These are phyloP conservation scores for Cyberlindnera subsufficiens DNA, from an alignment of 805 yeast species.

Conservation along the genomic window DNA sequence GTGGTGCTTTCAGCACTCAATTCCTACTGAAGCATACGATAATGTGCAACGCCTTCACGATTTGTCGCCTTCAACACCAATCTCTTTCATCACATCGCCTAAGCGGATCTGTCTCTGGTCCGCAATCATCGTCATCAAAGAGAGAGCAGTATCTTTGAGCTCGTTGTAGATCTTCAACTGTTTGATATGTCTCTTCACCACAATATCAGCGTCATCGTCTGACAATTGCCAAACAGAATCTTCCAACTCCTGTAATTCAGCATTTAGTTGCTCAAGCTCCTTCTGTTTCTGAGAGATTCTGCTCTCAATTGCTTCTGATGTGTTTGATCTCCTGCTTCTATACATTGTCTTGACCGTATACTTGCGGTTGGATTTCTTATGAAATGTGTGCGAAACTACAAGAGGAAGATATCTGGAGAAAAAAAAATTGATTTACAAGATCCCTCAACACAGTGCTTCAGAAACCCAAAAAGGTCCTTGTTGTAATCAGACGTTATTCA, in stretches of 20 bases:
- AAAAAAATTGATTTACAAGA: no score
- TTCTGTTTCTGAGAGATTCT: slow-evolving; percentile 7
- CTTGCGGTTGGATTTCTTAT: neutral
- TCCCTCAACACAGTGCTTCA: slow-evolving; percentile 9
- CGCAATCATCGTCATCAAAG: slow-evolving; percentile 53
- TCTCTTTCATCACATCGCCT: slow-evolving; percentile 45
- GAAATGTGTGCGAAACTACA: neutral
- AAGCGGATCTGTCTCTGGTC: slow-evolving; percentile 45
- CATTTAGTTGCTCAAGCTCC: slow-evolving; percentile 3
- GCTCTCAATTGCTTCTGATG: slow-evolving; percentile 2
- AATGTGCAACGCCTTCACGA: neutral
- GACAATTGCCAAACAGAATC: slow-evolving; percentile 4
- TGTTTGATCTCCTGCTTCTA: slow-evolving; percentile 2
- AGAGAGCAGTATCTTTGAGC: slow-evolving; percentile 54
- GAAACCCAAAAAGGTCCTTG: slow-evolving; percentile 13
- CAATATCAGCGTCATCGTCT: slow-evolving; percentile 34
- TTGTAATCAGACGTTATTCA: slow-evolving; percentile 18
- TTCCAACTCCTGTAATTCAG: slow-evolving; percentile 5
- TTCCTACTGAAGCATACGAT: no score
- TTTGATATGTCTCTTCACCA: slow-evolving; percentile 46
- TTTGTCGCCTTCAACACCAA: slow-evolving; percentile 29
- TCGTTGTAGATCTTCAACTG: slow-evolving; percentile 56
- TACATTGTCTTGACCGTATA: slow-evolving; percentile 3
- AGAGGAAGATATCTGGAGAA: neutral
- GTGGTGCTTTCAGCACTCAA: no score